Percentiles rank a stretch among this genome's conserved stretches.
phyloP scores from a whole-genome alignment of 192 early-diverging fungal species.

The Entomortierella parvispora region DNA sequence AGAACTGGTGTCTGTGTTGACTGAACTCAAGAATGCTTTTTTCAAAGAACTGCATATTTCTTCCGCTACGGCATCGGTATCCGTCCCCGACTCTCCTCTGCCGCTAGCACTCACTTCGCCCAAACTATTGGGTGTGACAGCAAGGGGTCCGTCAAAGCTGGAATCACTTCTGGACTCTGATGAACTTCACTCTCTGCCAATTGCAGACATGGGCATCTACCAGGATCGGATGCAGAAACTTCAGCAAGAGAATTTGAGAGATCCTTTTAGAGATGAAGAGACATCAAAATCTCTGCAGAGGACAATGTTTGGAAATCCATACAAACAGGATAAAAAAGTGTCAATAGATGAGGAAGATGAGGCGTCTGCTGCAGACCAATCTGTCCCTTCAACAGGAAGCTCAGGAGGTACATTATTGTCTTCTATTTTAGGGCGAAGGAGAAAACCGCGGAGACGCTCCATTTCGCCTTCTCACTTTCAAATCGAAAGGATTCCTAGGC shows the following conservation, averaged over 20 bases:
- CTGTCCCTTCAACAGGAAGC: constrained; percentile 19
- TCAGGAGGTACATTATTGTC: constrained; percentile 31
- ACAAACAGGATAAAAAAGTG: constrained; percentile 62
- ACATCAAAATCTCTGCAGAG: constrained; percentile 59
- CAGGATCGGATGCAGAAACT: constrained; percentile 63
- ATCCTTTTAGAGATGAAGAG: constrained; percentile 76
- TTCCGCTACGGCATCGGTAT: constrained; percentile 7
- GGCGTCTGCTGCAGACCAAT: constrained; percentile 27
- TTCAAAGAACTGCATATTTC: constrained; percentile 59
- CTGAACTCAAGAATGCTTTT: constrained; percentile 64
- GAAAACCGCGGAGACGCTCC: constrained; percentile 38
- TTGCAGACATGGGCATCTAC: constrained; percentile 79
- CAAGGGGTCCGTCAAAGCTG: constrained; percentile 28
- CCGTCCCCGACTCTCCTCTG: neutral
- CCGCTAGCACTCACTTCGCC: neutral
- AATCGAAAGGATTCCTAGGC: constrained; percentile 32
- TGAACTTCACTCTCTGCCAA: constrained; percentile 70
- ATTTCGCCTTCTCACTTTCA: constrained; percentile 43
- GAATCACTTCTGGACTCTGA: constrained; percentile 62
- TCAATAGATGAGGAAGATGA: constrained; percentile 60
- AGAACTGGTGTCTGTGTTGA: constrained; percentile 61
- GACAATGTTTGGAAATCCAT: constrained; percentile 85
- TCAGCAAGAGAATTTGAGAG: constrained; percentile 64
- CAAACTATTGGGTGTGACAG: neutral
- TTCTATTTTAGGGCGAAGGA: constrained; percentile 34